Evolutionary conservation across 768 basidiomycete genomes (phyloP).

Genomic region (Collybia sp.): DNA sequence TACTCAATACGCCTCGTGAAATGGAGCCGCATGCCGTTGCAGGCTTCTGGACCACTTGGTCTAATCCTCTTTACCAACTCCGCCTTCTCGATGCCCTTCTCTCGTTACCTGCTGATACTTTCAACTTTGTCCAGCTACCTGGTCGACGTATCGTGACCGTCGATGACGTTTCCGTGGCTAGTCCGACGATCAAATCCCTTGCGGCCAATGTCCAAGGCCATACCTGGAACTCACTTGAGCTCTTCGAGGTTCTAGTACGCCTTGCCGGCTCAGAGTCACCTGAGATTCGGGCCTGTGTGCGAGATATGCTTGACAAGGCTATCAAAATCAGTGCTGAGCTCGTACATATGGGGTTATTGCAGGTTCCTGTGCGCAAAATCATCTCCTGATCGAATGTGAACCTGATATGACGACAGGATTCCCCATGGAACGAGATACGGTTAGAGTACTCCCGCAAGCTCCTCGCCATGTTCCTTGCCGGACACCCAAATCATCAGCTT

Average conservation of each 20-base stretch:
- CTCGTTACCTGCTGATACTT: slow-evolving; percentile 84
- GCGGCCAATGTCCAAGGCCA: slow-evolving; percentile 89
- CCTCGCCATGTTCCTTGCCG: slow-evolving; percentile 84
- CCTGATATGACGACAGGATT: slow-evolving; percentile 42
- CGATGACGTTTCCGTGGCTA: slow-evolving; percentile 80
- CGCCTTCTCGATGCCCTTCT: slow-evolving; percentile 86
- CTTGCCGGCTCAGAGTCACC: slow-evolving; percentile 65
- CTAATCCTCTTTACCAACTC: slow-evolving; percentile 80
- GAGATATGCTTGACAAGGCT: slow-evolving; percentile 92
- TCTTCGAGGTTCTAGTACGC: slow-evolving; percentile 85
- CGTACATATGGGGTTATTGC: slow-evolving; percentile 88
- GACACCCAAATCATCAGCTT: slow-evolving; percentile 92
- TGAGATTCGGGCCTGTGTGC: slow-evolving; percentile 73
- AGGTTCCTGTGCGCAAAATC: slow-evolving; percentile 69
- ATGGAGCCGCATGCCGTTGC: slow-evolving; percentile 74
- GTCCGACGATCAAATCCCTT: slow-evolving; percentile 88
- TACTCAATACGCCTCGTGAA: slow-evolving; percentile 77
- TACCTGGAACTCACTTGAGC: slow-evolving; percentile 91
- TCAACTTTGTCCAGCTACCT: slow-evolving; percentile 88
- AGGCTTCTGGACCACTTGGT: slow-evolving; percentile 86
- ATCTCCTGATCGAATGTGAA: not conserved
- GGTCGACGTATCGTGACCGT: slow-evolving; percentile 81
- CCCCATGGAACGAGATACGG: slow-evolving; percentile 85
- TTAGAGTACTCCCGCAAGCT: slow-evolving; percentile 84
- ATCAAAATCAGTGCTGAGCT: slow-evolving; percentile 92